Base-by-base conservation (phyloP, 345 rosid species). In the Eutrema yunnanense region DNA sequence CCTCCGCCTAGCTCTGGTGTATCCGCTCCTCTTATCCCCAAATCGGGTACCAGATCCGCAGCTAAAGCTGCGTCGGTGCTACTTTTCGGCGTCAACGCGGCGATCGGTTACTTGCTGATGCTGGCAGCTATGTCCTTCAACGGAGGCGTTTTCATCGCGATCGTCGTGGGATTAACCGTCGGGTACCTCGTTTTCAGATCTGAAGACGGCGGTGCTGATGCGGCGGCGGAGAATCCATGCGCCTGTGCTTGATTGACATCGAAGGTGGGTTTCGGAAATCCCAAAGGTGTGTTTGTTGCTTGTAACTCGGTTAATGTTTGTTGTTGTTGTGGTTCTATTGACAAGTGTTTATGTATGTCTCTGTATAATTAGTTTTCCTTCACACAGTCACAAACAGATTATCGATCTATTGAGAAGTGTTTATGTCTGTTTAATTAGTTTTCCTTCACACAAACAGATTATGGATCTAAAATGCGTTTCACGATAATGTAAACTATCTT, bases 121-220 rank as follows among this genome's bases (percentile, higher is more conserved):
- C 84, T 89, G 4, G 92, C 87, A 30, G 81, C 82, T 70, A 93
- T 93, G 97, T 89, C 96, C 29, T 90, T 93, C 75, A 93, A 93
- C 64, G 96, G 86, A 7, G 94, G 98, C 10, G 96, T 90, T 32
- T 85, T 93, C 73, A 57, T 93, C 63, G 88, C 94, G 2, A 74
- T 90, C 33, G 88, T 90, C 29, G 10, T 75, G 33, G 98, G 98
- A 6, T 79, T 93, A 22, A 26, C 84, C 16, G 76, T 81, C 42
- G 98, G 97, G 2, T 93, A 84, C 61, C 74, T 79, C 5, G 7
- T 84, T 37, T 90, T 89, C 64, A 72, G 94, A 70, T 72, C 77
- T 32, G 84, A 67, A 0, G 86, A 54, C 43, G 86, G 76, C 9
- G 82, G 79, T 2, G 74, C 26, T 54, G 67, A 50, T 0, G 66